These are phyloP conservation scores for Pichia sp. DNA, from an alignment of 1,139 yeast species.

Conservation along the genomic window DNA sequence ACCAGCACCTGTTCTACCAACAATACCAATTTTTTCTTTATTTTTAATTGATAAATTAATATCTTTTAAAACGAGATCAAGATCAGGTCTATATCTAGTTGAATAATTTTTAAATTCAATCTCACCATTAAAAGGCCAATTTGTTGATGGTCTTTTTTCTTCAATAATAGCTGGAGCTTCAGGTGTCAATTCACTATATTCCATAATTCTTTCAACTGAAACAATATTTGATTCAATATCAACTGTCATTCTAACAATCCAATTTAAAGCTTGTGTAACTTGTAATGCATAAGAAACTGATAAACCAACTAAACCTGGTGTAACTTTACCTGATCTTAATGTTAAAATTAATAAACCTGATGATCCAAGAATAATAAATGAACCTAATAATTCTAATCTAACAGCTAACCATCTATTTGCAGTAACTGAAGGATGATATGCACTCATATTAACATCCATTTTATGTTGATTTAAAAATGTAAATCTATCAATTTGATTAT, in stretches of 20 bases:
- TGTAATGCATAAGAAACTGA: constrained; percentile 90
- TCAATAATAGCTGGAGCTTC: constrained; percentile 82
- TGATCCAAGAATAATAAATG: constrained; percentile 77
- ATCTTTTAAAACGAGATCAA: constrained; percentile 72
- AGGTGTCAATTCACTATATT: constrained; percentile 64
- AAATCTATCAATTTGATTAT: constrained; percentile 70
- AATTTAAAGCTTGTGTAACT: constrained; percentile 85
- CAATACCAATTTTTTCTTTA: constrained; percentile 88
- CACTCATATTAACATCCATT: constrained; percentile 81
- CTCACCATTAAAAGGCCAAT: constrained; percentile 79
- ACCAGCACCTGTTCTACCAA: constrained; percentile 97
- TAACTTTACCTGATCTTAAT: constrained; percentile 57
- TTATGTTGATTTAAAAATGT: constrained; percentile 65
- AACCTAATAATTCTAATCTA: constrained; percentile 84
- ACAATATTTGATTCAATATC: constrained; percentile 97
- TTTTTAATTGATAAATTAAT: constrained; percentile 64
- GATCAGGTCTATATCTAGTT: constrained; percentile 77
- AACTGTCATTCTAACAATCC: constrained; percentile 98
- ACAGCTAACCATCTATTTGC: constrained; percentile 98
- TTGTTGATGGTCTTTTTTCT: constrained; percentile 56
- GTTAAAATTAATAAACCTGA: constrained; percentile 75
- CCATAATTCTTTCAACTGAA: constrained; percentile 90
- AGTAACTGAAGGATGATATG: constrained; percentile 88
- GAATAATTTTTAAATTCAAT: constrained; percentile 70
- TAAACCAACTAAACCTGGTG: constrained; percentile 90